phyloP scores from a whole-genome alignment of 371 early-diverging fungal genomes.

The Vairimorpha necatrix region DNA sequence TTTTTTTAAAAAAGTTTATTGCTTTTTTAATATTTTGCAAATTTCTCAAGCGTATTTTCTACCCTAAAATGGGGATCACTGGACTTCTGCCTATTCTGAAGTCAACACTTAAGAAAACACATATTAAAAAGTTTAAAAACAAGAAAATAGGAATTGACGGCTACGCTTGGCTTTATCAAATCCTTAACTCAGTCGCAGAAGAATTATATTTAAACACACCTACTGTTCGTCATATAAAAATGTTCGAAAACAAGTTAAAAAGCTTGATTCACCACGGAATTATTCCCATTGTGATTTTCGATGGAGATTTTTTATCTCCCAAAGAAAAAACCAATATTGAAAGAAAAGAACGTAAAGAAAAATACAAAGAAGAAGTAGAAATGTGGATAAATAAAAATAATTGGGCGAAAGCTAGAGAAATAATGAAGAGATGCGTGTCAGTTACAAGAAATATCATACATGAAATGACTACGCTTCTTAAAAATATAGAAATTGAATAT shows the following conservation, averaged over 20 bases:
- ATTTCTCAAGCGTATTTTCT: no score
- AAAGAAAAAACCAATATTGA: constrained; percentile 73
- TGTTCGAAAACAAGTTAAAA: constrained; percentile 53
- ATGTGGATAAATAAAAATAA: constrained; percentile 29
- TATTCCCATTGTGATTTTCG: constrained; percentile 79
- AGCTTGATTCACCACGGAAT: constrained; percentile 61
- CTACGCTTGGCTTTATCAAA: constrained; percentile 63
- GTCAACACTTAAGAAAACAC: constrained; percentile 31
- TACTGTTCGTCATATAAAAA: constrained; percentile 42
- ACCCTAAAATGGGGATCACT: constrained; percentile 63
- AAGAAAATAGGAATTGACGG: constrained; percentile 64
- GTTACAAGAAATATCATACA: constrained; percentile 29
- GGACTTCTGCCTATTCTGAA: constrained; percentile 65
- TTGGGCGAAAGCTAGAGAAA: constrained; percentile 31
- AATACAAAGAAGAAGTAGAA: constrained; percentile 45
- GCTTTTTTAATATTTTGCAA: no score
- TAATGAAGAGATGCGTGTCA: constrained; percentile 56
- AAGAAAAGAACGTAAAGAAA: constrained; percentile 64
- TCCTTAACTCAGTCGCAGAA: constrained; percentile 44
- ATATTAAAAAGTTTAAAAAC: constrained; percentile 41
- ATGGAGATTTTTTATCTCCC: constrained; percentile 80
- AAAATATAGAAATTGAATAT: constrained; percentile 69
- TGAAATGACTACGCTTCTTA: constrained; percentile 67
- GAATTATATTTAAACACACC: constrained; percentile 52
- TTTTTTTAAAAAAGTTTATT: no score